Base-by-base conservation (phyloP, 805 yeast species). In the Nakazawaea laoshanensis region DNA sequence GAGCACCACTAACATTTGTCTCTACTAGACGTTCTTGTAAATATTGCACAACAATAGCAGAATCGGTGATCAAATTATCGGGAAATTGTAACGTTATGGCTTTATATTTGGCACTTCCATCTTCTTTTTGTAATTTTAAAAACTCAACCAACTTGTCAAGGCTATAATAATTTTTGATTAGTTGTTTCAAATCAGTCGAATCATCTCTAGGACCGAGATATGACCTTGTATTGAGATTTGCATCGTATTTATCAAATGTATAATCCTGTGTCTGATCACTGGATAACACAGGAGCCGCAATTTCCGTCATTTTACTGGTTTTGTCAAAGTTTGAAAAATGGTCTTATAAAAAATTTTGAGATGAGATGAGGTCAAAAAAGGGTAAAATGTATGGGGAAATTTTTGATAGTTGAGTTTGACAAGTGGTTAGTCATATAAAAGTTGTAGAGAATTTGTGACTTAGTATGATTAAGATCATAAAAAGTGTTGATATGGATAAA, bases 11-110 rank as follows among this genome's bases (percentile, higher is more conserved):
- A 7, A 18, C 28, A 7, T 24, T 12, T 5, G 4, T 7, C 12
- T 27, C 11, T 13, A 46, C 49, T 30, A 63, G 59, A 31, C 40
- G 48, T 18, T 52, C 57, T 46, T 69, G 82, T 16, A 81, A 42
- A 25, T 61, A 55, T 37, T 74, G 74, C 0, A 74, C 73, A 1
- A 89, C 72, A 13, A 76, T 64, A 1, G 89, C 74, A 1, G 96
- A 77, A 51, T 89, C 96, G 25, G 76, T 65, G 1, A 92, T 71
- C 23, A 88, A 57, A 4, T 58, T 39, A 52, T 94, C 98, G 0
- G 97, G 97, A 43, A 92, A 89, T 55, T 92, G 98, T 20, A 92
- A 59, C 0, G 97, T 87, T 2, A 88, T 68, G 17, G 67, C 62
- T 28, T 52, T 55, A 51, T 57, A 77, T 21, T 46, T 51, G 22